These are phyloP conservation scores for Zhuliangozyma parablackwelliae DNA, from an alignment of 1,139 yeast species.

Conservation along the genomic window DNA sequence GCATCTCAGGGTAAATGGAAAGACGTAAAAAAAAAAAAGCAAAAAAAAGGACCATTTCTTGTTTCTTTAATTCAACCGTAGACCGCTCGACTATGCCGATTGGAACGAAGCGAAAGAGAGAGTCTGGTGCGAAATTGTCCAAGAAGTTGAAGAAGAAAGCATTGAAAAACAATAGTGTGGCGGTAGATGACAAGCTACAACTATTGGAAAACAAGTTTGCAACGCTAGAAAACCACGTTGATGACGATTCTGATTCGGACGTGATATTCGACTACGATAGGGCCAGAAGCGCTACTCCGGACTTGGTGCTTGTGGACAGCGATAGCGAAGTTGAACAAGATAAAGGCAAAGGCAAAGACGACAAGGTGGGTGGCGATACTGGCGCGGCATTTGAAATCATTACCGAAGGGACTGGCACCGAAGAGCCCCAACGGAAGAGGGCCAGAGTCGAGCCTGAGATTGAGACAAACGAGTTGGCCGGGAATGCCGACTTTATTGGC, in stretches of 20 bases:
- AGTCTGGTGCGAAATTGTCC: slow-evolving; percentile 9
- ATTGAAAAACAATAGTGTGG: slow-evolving; percentile 7
- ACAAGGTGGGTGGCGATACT: slow-evolving; percentile 18
- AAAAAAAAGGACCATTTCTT: background rate
- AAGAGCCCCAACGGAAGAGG: slow-evolving; percentile 10
- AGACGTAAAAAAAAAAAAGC: slow-evolving; percentile 6
- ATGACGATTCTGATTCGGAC: slow-evolving; percentile 20
- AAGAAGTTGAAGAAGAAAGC: slow-evolving; percentile 17
- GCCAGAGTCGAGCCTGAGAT: slow-evolving; percentile 12
- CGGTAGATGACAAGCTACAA: slow-evolving; percentile 6
- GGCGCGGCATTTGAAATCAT: background rate
- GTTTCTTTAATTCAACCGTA: too few relatives aligned
- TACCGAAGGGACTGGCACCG: background rate
- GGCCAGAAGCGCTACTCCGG: slow-evolving; percentile 11
- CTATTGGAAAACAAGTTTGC: slow-evolving; percentile 16
- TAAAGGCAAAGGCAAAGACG: slow-evolving; percentile 15
- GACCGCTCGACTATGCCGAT: slow-evolving; percentile 3
- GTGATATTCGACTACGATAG: slow-evolving; percentile 18
- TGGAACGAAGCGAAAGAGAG: slow-evolving; percentile 22
- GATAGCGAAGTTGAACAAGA: slow-evolving; percentile 18
- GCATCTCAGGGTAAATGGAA: too few relatives aligned
- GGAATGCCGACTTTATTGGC: slow-evolving; percentile 57
- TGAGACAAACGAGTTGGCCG: slow-evolving; percentile 31
- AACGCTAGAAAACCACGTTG: slow-evolving; percentile 14
- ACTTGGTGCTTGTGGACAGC: slow-evolving; percentile 23